These are phyloP conservation scores for Boechera divaricarpa DNA, from an alignment of 345 rosid genomes.

Conservation along the genomic window DNA sequence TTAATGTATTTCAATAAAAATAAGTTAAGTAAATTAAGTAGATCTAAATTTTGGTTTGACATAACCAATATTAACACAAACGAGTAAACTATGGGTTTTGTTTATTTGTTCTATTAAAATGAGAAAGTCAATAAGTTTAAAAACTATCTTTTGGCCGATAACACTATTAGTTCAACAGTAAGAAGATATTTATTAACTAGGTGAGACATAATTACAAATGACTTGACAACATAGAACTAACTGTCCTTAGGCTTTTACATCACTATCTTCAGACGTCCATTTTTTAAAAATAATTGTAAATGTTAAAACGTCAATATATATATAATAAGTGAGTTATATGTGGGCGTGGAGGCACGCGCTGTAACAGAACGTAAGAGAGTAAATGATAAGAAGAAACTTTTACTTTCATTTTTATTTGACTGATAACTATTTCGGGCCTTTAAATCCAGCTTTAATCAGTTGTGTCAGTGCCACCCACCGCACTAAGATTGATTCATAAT, in stretches of 20 bases:
- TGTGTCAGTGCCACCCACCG: slow-evolving; percentile 77
- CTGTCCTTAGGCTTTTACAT: slow-evolving; percentile 39
- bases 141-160: too few species aligned
- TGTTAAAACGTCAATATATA: background rate
- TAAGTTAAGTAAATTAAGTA: too few species aligned
- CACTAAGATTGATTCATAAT: slow-evolving; percentile 78
- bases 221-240: slow-evolving; percentile 40
- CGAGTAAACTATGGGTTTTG: too few species aligned
- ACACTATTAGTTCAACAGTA: slow-evolving; percentile 7
- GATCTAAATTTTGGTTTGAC: too few species aligned
- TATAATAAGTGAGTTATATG: too few species aligned
- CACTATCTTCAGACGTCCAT: slow-evolving; percentile 21
- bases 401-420: slow-evolving; percentile 30
- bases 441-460: slow-evolving; percentile 55
- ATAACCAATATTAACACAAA: too few species aligned
- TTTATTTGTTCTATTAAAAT: too few species aligned
- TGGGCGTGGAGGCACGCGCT: slow-evolving; percentile 30
- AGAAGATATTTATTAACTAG: slow-evolving; percentile 20
- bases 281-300: background rate
- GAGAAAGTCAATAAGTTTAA: too few species aligned
- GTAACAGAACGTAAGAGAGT: slow-evolving; percentile 23
- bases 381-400: slow-evolving; percentile 30
- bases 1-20: too few species aligned
- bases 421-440: slow-evolving; percentile 49
- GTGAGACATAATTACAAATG: slow-evolving; percentile 31